Conservation (phyloP, 164 flowering plant genomes). For the Vitis vinifera region ASM3070453v1 NC_081821.1:8625001-8625500, state of each 20-base stretch:
- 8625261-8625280: neutral
- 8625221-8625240: conserved; percentile 1
- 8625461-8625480: neutral
- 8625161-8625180: conserved; percentile 7
- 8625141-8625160: conserved; percentile 6
- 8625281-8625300: neutral
- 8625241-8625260: neutral
- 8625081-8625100: no score
- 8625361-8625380: conserved; percentile 3
- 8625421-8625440: neutral
- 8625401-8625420: neutral
- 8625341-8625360: neutral
- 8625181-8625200: neutral
- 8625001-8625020: no score
- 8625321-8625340: conserved; percentile 4
- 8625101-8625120: no score
- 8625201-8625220: conserved; percentile 1
- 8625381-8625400: conserved; percentile 5
- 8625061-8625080: no score
- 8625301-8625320: conserved; percentile 1
- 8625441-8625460: neutral
- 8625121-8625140: no score
- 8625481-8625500: neutral
- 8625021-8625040: no score
- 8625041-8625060: no score